These are phyloP conservation scores for Dictyostelium discoideum DNA, from an alignment of 78 protist species.

Conservation along the genomic window DNA sequence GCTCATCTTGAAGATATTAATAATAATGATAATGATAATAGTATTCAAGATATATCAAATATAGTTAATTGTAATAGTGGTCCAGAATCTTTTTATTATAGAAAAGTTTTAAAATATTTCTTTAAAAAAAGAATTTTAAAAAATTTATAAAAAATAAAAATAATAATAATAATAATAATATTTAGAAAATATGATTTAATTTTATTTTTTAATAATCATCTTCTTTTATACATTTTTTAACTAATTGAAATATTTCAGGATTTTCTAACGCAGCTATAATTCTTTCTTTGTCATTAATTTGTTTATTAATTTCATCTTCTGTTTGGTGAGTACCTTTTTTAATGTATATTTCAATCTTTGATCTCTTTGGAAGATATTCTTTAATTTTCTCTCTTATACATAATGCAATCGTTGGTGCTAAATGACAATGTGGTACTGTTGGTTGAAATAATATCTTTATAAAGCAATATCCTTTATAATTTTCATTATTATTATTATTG, in stretches of 20 bases:
- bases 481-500: background rate
- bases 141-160: too few species aligned
- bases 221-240: conserved; percentile 76
- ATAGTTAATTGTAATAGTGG: background rate
- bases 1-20: too few species aligned
- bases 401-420: conserved; percentile 79
- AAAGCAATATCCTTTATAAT: background rate
- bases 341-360: conserved; percentile 60
- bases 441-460: conserved; percentile 54
- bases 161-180: too few species aligned
- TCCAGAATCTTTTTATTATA: background rate
- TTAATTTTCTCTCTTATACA: conserved; percentile 67
- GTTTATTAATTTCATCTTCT: conserved; percentile 85
- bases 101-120: background rate
- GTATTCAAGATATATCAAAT: too few species aligned
- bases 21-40: too few species aligned
- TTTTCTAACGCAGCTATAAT: conserved; percentile 92
- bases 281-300: conserved; percentile 93
- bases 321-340: conserved; percentile 79
- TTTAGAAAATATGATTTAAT: background rate
- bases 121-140: background rate
- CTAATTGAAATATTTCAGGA: conserved; percentile 43
- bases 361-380: conserved; percentile 36
- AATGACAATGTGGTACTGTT: conserved; percentile 81
- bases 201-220: conserved; percentile 24